These are phyloP conservation scores for Pezicula radicicola DNA, from an alignment of 2,329 filamentous ascomycete genomes.

Conservation along the genomic window DNA sequence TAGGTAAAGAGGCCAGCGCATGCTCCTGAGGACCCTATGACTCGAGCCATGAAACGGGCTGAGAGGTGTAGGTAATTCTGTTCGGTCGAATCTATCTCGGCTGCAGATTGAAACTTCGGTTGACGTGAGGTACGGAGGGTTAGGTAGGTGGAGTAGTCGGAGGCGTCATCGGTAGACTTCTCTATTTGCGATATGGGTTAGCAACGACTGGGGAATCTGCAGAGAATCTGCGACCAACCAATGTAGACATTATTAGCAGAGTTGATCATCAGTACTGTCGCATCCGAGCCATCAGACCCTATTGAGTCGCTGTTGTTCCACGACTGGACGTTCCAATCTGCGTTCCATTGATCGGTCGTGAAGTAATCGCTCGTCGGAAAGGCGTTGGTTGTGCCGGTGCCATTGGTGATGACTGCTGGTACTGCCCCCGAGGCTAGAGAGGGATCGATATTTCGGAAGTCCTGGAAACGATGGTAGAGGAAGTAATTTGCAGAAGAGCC, in stretches of 20 bases:
- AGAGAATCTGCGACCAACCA: conserved; percentile 11
- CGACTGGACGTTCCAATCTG: conserved; percentile 23
- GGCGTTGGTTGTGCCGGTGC: conserved; percentile 12
- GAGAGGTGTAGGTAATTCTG: conserved; percentile 25
- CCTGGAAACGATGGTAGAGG: conserved; percentile 24
- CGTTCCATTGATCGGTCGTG: conserved; percentile 14
- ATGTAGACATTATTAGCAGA: conserved; percentile 27
- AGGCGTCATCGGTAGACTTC: conserved; percentile 9
- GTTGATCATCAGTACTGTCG: conserved; percentile 22
- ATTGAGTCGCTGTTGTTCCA: conserved; percentile 25
- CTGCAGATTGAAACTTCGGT: conserved; percentile 22
- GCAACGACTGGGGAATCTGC: neutral
- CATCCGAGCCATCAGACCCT: conserved; percentile 6
- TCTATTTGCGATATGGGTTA: conserved; percentile 10
- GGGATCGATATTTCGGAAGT: conserved; percentile 19
- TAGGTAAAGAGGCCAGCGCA: conserved; percentile 30
- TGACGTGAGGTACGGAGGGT: conserved; percentile 25
- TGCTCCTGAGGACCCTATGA: conserved; percentile 24
- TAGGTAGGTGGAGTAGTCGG: conserved; percentile 23
- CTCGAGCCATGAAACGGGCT: conserved; percentile 23
- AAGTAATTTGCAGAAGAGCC: conserved; percentile 23
- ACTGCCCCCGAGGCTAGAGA: conserved; percentile 3
- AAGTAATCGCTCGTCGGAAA: conserved; percentile 21
- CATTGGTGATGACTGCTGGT: conserved; percentile 13
- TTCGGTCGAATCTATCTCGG: conserved; percentile 24